These are phyloP conservation scores for Dictyostelium discoideum DNA, from an alignment of 78 protist species.

Conservation along the genomic window DNA sequence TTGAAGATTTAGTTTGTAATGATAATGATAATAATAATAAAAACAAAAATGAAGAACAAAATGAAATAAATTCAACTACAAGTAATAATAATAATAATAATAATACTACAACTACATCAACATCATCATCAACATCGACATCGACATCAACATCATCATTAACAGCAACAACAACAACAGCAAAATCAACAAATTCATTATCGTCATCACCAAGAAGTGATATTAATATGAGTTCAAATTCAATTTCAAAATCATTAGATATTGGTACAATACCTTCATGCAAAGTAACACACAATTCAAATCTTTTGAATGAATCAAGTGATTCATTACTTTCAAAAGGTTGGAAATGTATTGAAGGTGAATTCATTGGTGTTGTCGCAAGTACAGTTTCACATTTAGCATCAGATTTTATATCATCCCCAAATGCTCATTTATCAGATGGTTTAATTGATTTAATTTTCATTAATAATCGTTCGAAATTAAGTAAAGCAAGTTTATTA, in stretches of 20 bases:
- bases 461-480: constrained; percentile 24
- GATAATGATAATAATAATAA: neutral
- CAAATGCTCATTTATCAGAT: constrained; percentile 68
- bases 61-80: neutral
- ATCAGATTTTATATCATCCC: constrained; percentile 59
- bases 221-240: constrained; percentile 2
- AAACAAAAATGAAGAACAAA: neutral
- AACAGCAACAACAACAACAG: neutral
- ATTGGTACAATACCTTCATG: neutral
- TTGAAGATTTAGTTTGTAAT: neutral
- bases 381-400: constrained; percentile 53
- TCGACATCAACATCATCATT: constrained; percentile 3
- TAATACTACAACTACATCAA: neutral
- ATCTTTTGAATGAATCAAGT: neutral
- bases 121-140: neutral
- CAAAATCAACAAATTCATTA: neutral
- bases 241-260: constrained; percentile 5
- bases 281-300: neutral
- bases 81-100: too few relatives aligned
- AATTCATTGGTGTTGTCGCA: constrained; percentile 65
- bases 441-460: constrained; percentile 50
- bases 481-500: constrained; percentile 12
- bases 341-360: constrained; percentile 52
- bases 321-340: neutral
- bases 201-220: neutral